These are phyloP conservation scores for Adansonia rubrostipa DNA, from an alignment of 441 rosid species.

Conservation along the genomic window DNA sequence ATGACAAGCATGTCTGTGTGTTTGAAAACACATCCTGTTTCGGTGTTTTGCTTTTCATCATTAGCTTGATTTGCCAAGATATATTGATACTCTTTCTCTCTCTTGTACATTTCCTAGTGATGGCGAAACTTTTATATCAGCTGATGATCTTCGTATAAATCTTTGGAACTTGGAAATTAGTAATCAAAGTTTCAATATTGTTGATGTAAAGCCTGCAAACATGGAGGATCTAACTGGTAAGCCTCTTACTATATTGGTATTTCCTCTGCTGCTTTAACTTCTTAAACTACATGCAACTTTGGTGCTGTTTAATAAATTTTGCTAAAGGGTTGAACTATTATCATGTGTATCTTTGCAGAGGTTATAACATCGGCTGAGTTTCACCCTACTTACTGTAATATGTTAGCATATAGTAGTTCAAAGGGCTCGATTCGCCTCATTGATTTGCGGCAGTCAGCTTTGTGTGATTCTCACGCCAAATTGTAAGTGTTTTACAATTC, in stretches of 20 bases:
- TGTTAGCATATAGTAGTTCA: slow-evolving; percentile 93
- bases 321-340: not conserved
- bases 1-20: not conserved
- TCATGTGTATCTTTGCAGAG: slow-evolving; percentile 59
- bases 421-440: slow-evolving; percentile 95
- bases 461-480: slow-evolving; percentile 68
- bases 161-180: slow-evolving; percentile 97
- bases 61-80: not conserved
- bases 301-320: not conserved
- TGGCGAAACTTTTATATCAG: slow-evolving; percentile 94
- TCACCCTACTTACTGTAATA: slow-evolving; percentile 93
- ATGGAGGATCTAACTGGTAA: slow-evolving; percentile 98
- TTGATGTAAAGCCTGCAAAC: slow-evolving; percentile 94
- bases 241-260: slow-evolving; percentile 19
- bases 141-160: slow-evolving; percentile 93
- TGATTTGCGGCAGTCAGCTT: slow-evolving; percentile 95
- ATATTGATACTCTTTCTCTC: not conserved
- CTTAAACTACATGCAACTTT: not conserved
- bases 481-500: slow-evolving; percentile 35
- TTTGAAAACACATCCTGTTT: slow-evolving; percentile 1
- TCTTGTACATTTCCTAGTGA: slow-evolving; percentile 54
- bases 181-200: slow-evolving; percentile 93
- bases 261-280: not conserved
- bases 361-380: slow-evolving; percentile 98
- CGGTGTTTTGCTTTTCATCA: slow-evolving; percentile 18